Conservation (phyloP, 345 rosid genomes). For the Linum lewisii region DNA sequence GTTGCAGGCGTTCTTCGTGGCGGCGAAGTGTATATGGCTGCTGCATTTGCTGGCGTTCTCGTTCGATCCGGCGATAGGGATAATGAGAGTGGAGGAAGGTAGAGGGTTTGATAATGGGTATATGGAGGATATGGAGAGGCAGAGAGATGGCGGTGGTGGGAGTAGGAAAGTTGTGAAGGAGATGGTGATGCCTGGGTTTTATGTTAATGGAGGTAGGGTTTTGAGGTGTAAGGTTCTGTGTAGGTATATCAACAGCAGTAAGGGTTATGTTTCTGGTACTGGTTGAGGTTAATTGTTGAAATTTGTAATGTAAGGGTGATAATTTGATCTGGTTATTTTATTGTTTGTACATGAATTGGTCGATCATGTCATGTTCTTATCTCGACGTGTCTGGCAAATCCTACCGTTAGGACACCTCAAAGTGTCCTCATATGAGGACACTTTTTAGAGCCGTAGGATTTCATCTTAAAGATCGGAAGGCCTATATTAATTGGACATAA, state of each 20-base stretch:
- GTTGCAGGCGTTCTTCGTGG: conserved; percentile 81
- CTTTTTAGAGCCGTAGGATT: too few species aligned
- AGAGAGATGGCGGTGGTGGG: conserved; percentile 32
- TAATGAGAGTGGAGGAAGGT: conserved; percentile 75
- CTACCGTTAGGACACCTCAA: too few species aligned
- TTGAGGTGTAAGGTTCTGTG: conserved; percentile 90
- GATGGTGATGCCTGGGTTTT: conserved; percentile 95
- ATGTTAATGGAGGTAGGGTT: conserved; percentile 63
- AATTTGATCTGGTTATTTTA: too few species aligned
- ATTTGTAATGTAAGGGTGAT: too few species aligned
- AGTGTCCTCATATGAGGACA: too few species aligned
- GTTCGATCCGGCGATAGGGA: conserved; percentile 58
- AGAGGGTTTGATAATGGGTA: conserved; percentile 55
- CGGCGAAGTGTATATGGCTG: conserved; percentile 88
- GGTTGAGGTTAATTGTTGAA: not conserved
- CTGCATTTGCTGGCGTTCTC: conserved; percentile 95
- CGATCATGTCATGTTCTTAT: too few species aligned
- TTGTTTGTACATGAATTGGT: too few species aligned
- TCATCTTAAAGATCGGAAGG: too few species aligned
- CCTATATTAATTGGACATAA: too few species aligned
- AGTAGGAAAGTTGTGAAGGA: conserved; percentile 77
- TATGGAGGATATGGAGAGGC: conserved; percentile 92
- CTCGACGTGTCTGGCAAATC: too few species aligned
- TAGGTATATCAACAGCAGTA: conserved; percentile 43
- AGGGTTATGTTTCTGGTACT: not conserved